Base-by-base conservation (phyloP, 805 yeast genomes). In the Cyberlindnera veronae region DNA sequence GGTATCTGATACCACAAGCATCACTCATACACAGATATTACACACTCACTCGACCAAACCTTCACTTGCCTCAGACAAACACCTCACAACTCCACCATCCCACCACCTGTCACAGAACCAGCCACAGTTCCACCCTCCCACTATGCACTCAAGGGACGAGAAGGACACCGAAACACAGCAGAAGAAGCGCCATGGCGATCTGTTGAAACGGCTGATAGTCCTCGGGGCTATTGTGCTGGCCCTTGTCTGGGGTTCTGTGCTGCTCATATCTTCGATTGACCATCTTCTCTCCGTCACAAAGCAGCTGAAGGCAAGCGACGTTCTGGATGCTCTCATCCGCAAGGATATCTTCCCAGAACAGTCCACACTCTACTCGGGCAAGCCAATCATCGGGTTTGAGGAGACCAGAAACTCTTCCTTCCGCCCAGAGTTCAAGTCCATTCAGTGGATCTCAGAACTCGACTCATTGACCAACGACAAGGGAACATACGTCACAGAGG, bases 361-460 rank as follows among this genome's bases (percentile, higher is more conserved):
- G 19, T 23, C 30, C 6, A 24, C 27, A 4, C 41, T 22, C 24
- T 3, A 17, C 13, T 10, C 13, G 11, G 15, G 23, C 16, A 41
- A 30, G 36, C 28, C 31, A 17, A 34, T 47, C 14, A 40, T 57
- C 3, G 50, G 58, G 1, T 71, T 78, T 37, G 62, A 65, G 2
- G 64, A 67, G 29, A 63, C 70, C 3, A 70, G 91, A 48, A 73
- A 75, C 36, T 78, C 78, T 1, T 68, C 74, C 3, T 84, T 84
- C 50, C 45, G 56, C 0, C 82, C 93, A 0, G 60, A 64, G 13
- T 61, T 54, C 36, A 74, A 76, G 45, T 59, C 72, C 8, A 67
- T 87, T 23, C 91, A 84, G 58, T 87, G 95, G 95, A 75, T 86
- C 32, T 53, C 58, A 10, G 66, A 62, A 14, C 76, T 77, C 2